Percentiles rank a stretch among this genome's conserved stretches.
Evolutionary conservation across 2,329 filamentous ascomycete species (phyloP).

Genomic region (Arthroderma sp.): DNA sequence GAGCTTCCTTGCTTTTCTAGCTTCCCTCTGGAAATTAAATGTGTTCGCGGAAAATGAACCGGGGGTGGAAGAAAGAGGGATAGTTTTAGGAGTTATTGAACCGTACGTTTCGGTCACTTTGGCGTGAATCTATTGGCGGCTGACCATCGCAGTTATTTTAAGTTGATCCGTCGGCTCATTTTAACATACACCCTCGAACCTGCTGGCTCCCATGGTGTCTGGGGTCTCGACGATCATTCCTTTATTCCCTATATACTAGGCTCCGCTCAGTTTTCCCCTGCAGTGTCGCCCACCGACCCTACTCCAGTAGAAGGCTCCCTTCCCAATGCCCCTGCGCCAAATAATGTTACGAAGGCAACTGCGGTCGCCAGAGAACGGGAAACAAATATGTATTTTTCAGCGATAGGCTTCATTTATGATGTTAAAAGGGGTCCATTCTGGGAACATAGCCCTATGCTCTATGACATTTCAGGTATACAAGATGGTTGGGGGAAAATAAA

Average conservation of each 20-base stretch:
- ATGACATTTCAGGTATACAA: conserved; percentile 81
- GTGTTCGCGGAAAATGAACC: conserved; percentile 50
- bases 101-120: conserved; percentile 43
- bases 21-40: conserved; percentile 78
- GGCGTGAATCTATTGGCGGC: too few relatives aligned
- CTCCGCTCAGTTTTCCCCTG: conserved; percentile 72
- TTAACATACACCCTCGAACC: conserved; percentile 86
- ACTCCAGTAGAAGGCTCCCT: conserved; percentile 72
- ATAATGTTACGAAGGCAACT: conserved; percentile 51
- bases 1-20: conserved; percentile 85
- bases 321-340: conserved; percentile 55
- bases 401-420: conserved; percentile 92
- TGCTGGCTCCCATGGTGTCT: conserved; percentile 90
- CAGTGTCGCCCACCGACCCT: conserved; percentile 49
- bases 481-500: conserved; percentile 99
- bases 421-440: conserved; percentile 95
- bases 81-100: conserved; percentile 72
- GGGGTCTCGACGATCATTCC: conserved; percentile 95
- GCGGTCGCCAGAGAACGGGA: conserved; percentile 52
- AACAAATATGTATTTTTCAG: conserved; percentile 81
- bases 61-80: conserved; percentile 55
- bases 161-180: conserved; percentile 69
- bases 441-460: conserved; percentile 90
- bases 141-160: conserved; percentile 50
- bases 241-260: conserved; percentile 93